Evolutionary conservation across 371 early-diverging fungal species (phyloP).

Genomic region (Mucor velutinosus): DNA sequence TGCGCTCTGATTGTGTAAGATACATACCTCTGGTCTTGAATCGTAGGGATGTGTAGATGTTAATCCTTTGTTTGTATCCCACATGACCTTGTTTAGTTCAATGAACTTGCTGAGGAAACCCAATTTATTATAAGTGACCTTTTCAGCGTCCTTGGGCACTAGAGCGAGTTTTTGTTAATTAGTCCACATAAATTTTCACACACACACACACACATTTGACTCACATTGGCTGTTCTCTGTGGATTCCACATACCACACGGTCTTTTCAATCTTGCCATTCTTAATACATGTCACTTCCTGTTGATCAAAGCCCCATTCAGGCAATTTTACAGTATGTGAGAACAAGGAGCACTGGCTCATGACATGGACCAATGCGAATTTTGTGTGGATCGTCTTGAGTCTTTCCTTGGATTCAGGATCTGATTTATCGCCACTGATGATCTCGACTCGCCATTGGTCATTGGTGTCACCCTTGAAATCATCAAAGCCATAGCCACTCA

Average conservation of each 20-base stretch:
- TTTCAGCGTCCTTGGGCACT: slow-evolving; percentile 52
- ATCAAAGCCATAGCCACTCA: slow-evolving; percentile 66
- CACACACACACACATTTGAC: slow-evolving; percentile 10
- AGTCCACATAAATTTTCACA: not conserved
- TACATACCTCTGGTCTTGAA: slow-evolving; percentile 70
- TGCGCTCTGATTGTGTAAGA: not conserved
- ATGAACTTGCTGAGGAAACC: slow-evolving; percentile 83
- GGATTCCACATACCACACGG: slow-evolving; percentile 70
- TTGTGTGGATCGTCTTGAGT: slow-evolving; percentile 69
- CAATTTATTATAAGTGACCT: slow-evolving; percentile 57
- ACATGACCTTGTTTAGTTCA: slow-evolving; percentile 88
- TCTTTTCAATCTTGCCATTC: slow-evolving; percentile 64
- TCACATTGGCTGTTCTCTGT: slow-evolving; percentile 55
- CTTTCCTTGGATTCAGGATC: slow-evolving; percentile 57
- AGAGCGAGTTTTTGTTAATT: not conserved
- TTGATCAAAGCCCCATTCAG: slow-evolving; percentile 97
- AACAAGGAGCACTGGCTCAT: slow-evolving; percentile 78
- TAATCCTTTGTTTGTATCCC: slow-evolving; percentile 86
- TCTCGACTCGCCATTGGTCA: slow-evolving; percentile 80
- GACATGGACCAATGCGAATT: slow-evolving; percentile 78
- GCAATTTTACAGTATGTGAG: slow-evolving; percentile 83
- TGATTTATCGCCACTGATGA: slow-evolving; percentile 60
- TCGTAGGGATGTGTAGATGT: slow-evolving; percentile 94
- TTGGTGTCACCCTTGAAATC: slow-evolving; percentile 53
- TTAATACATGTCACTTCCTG: slow-evolving; percentile 91